A percentile compares a stretch with the other conserved stretches of the same genome.
These are phyloP conservation scores for Trametes sanguinea DNA, from an alignment of 768 basidiomycete species.

Conservation along the genomic window DNA sequence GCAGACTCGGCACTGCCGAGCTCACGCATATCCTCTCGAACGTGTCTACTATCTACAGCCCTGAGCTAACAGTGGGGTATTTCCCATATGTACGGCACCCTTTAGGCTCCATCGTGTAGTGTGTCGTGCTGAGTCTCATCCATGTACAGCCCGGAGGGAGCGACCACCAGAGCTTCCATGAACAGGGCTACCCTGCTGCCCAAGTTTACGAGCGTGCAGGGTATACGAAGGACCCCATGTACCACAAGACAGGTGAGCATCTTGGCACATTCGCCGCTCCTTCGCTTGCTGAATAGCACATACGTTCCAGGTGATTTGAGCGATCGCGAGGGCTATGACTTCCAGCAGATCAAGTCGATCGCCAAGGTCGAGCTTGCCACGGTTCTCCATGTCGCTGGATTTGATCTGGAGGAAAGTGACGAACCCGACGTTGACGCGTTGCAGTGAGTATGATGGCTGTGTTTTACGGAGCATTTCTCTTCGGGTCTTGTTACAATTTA, in stretches of 20 bases:
- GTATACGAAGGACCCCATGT: conserved; percentile 84
- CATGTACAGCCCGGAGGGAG: conserved; percentile 76
- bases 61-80: conserved; percentile 69
- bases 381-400: conserved; percentile 69
- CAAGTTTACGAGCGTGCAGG: conserved; percentile 88
- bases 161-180: conserved; percentile 84
- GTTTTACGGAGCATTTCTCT: not conserved
- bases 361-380: conserved; percentile 88
- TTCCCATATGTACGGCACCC: conserved; percentile 47
- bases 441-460: not conserved
- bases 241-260: conserved; percentile 72
- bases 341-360: conserved; percentile 78
- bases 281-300: not conserved
- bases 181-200: conserved; percentile 82
- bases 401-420: conserved; percentile 37
- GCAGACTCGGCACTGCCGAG: conserved; percentile 76
- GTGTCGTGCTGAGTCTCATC: not conserved
- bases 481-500: not conserved
- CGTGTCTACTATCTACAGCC: conserved; percentile 76
- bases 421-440: not conserved
- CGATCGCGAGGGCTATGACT: conserved; percentile 76
- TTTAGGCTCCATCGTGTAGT: too few species aligned
- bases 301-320: conserved; percentile 64
- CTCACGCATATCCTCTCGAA: conserved; percentile 75
- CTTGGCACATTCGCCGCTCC: not conserved